Percentiles rank a stretch among this genome's conserved stretches.
These are phyloP conservation scores for Gilbertella persicaria DNA, from an alignment of 371 early-diverging fungal species.

Conservation along the genomic window DNA sequence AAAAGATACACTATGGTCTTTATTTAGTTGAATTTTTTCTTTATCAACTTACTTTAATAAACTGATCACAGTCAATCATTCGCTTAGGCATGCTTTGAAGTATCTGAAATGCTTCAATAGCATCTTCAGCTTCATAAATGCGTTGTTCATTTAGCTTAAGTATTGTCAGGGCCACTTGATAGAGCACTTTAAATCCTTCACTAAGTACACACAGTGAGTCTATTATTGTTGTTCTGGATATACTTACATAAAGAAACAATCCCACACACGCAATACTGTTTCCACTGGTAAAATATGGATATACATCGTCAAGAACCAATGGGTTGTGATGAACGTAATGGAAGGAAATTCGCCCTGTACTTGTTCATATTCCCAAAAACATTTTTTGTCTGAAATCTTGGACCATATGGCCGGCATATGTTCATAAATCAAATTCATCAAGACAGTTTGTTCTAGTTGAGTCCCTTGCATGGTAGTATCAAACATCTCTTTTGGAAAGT, in stretches of 20 bases:
- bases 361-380: slow-evolving; percentile 56
- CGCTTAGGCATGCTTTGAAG: slow-evolving; percentile 67
- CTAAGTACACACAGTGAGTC: neutral
- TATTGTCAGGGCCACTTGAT: slow-evolving; percentile 76
- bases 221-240: neutral
- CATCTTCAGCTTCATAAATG: slow-evolving; percentile 62
- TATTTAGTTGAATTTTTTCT: slow-evolving; percentile 20
- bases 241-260: slow-evolving; percentile 75
- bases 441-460: slow-evolving; percentile 73
- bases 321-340: slow-evolving; percentile 75
- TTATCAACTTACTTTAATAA: slow-evolving; percentile 59
- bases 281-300: slow-evolving; percentile 80
- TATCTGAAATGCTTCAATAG: slow-evolving; percentile 64
- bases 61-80: slow-evolving; percentile 68
- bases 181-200: slow-evolving; percentile 77
- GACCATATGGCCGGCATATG: slow-evolving; percentile 61
- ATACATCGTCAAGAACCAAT: slow-evolving; percentile 84
- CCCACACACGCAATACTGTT: slow-evolving; percentile 81
- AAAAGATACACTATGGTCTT: slow-evolving; percentile 16
- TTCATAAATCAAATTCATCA: slow-evolving; percentile 66
- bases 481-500: slow-evolving; percentile 79
- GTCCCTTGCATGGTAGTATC: slow-evolving; percentile 79
- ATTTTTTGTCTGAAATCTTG: slow-evolving; percentile 49
- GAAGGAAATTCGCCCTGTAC: slow-evolving; percentile 58
- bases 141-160: slow-evolving; percentile 70